A percentile compares a stretch with the other conserved stretches of the same genome.
These are phyloP conservation scores for Evernia prunastri DNA, from an alignment of 495 filamentous ascomycete species.

Conservation along the genomic window DNA sequence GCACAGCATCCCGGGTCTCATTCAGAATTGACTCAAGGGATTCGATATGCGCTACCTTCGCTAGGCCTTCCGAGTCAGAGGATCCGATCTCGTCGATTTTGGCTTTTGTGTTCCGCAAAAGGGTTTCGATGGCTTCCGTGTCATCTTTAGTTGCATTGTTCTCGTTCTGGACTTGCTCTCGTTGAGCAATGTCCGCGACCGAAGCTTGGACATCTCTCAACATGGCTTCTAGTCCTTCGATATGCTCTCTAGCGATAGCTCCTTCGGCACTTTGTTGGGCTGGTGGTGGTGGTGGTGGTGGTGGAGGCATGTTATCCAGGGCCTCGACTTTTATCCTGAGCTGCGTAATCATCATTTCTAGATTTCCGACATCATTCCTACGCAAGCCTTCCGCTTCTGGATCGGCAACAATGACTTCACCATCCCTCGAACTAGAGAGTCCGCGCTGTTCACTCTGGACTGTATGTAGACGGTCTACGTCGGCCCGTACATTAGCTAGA, in stretches of 20 bases:
- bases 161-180: conserved; percentile 36
- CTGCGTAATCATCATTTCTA: conserved; percentile 75
- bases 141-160: conserved; percentile 60
- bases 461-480: conserved; percentile 69
- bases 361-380: conserved; percentile 68
- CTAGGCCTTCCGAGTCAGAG: conserved; percentile 50
- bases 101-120: conserved; percentile 77
- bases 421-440: conserved; percentile 37
- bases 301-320: conserved; percentile 56
- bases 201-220: conserved; percentile 54
- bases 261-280: conserved; percentile 37
- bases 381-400: conserved; percentile 42
- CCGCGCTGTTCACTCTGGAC: conserved; percentile 38
- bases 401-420: conserved; percentile 53
- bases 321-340: conserved; percentile 77
- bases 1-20: conserved; percentile 64
- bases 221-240: conserved; percentile 53
- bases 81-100: conserved; percentile 72
- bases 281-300: conserved; percentile 38
- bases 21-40: conserved; percentile 61
- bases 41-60: conserved; percentile 71
- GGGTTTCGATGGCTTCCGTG: conserved; percentile 78
- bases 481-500: conserved; percentile 60
- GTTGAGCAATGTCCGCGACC: conserved; percentile 41
- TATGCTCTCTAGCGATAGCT: conserved; percentile 50